Evolutionary conservation across 2,329 filamentous ascomycete genomes (phyloP).

Genomic region (Shiraia bambusicola): DNA sequence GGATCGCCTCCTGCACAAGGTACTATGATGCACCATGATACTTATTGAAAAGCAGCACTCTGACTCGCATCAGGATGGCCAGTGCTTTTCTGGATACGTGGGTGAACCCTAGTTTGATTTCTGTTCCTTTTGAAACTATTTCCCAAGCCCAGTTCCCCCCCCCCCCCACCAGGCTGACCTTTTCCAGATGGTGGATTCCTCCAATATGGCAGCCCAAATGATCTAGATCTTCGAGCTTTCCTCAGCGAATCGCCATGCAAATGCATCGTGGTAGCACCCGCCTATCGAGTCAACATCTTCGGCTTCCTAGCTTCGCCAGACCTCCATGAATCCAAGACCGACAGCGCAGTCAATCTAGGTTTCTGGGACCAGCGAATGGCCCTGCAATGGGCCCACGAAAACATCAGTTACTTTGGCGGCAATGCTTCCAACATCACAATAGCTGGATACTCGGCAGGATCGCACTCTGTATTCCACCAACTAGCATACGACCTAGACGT

Average conservation of each 20-base stretch:
- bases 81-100: slow-evolving; percentile 60
- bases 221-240: slow-evolving; percentile 48
- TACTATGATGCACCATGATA: slow-evolving; percentile 8
- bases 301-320: slow-evolving; percentile 58
- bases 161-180: no score
- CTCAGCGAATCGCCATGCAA: slow-evolving; percentile 50
- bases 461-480: slow-evolving; percentile 60
- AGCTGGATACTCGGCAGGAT: slow-evolving; percentile 58
- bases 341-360: slow-evolving; percentile 51
- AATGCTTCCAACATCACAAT: slow-evolving; percentile 55
- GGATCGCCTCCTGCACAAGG: slow-evolving; percentile 47
- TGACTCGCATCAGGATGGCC: slow-evolving; percentile 52
- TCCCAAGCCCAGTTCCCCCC: background rate
- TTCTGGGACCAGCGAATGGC: slow-evolving; percentile 61
- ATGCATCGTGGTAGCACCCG: slow-evolving; percentile 57
- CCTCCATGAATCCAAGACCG: slow-evolving; percentile 42
- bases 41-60: background rate
- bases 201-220: slow-evolving; percentile 57
- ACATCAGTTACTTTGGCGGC: slow-evolving; percentile 55
- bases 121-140: background rate
- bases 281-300: slow-evolving; percentile 58
- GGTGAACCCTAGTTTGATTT: slow-evolving; percentile 18
- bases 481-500: slow-evolving; percentile 58
- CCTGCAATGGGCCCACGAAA: slow-evolving; percentile 57
- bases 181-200: slow-evolving; percentile 56